Percentiles rank a stretch among this genome's conserved stretches.
These are phyloP conservation scores for Fusarium sp. DNA, from an alignment of 2,329 filamentous ascomycete species.

Conservation along the genomic window DNA sequence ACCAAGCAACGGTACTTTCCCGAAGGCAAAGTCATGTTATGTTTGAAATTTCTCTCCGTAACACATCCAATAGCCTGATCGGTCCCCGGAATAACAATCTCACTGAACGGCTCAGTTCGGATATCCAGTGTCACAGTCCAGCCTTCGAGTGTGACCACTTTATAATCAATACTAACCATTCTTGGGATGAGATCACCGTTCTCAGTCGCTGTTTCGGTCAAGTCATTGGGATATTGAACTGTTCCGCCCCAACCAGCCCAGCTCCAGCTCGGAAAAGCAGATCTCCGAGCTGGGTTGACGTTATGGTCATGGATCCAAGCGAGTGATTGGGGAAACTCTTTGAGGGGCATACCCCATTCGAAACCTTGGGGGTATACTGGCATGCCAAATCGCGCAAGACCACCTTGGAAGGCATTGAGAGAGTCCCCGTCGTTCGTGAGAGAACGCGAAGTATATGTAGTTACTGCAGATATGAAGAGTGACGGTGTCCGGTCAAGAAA, in stretches of 20 bases:
- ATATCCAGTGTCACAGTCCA: background rate
- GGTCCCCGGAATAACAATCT: background rate
- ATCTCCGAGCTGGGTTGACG: background rate
- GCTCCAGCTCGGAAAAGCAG: background rate
- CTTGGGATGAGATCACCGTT: background rate
- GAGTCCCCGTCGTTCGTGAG: background rate
- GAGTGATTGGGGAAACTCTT: background rate
- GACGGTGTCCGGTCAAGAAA: background rate
- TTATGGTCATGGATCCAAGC: background rate
- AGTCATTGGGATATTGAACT: background rate
- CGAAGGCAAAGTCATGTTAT: background rate
- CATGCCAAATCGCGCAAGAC: background rate
- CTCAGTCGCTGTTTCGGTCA: background rate
- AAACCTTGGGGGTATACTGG: background rate
- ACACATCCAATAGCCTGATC: constrained; percentile 3
- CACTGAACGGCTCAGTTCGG: background rate
- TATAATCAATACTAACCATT: background rate
- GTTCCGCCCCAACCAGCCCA: constrained; percentile 1
- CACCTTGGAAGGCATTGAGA: background rate
- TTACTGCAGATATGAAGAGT: background rate
- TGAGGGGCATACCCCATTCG: background rate
- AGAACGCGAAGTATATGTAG: background rate
- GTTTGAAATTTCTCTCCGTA: constrained; percentile 2
- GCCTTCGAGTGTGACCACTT: fast-evolving
- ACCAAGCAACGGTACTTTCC: background rate